phyloP scores from a whole-genome alignment of 179 eudicot genomes.

The Vitellaria paradoxa region DNA sequence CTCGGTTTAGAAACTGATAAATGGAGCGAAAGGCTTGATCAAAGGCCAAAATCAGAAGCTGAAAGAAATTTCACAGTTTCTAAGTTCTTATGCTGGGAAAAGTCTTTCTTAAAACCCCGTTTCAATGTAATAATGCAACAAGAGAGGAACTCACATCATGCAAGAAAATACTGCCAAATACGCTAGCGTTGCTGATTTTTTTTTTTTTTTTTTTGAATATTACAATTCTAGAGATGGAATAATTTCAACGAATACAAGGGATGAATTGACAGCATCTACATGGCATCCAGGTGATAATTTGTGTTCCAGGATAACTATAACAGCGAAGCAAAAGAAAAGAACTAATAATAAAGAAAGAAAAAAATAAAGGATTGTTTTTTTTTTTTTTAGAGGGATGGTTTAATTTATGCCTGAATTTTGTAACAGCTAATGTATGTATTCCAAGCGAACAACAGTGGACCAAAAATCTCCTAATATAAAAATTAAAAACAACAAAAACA shows the following conservation, averaged over 20 bases:
- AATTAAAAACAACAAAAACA: background rate
- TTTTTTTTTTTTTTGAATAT: background rate
- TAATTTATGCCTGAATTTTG: background rate
- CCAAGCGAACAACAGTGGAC: background rate
- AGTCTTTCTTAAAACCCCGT: background rate
- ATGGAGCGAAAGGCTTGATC: background rate
- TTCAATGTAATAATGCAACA: background rate
- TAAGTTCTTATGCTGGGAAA: background rate
- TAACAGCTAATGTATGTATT: background rate
- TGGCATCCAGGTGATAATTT: background rate
- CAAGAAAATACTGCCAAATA: background rate
- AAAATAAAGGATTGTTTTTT: background rate
- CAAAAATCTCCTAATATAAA: background rate
- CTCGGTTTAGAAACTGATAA: background rate
- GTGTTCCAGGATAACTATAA: background rate
- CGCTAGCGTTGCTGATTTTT: background rate
- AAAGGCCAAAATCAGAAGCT: background rate
- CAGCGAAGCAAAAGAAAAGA: background rate
- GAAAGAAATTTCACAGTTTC: background rate
- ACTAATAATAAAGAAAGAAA: background rate
- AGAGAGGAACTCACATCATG: background rate
- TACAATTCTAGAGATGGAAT: background rate
- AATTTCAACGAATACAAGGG: background rate
- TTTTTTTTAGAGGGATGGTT: background rate
- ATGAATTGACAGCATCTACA: background rate